These are phyloP conservation scores for Oxytropis ochrocephala DNA, from an alignment of 306 rosid genomes.

Conservation along the genomic window DNA sequence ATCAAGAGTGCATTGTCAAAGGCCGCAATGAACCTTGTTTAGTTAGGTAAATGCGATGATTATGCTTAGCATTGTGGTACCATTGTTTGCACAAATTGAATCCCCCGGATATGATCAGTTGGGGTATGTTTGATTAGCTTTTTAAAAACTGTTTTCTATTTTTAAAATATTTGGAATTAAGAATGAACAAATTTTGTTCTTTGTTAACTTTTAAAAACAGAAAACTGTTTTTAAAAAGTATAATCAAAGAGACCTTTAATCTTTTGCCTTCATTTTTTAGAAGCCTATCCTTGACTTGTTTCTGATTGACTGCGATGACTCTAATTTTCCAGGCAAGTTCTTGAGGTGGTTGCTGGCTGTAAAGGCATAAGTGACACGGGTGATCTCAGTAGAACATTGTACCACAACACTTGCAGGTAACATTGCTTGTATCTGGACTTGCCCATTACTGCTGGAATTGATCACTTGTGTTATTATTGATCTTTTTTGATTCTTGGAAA, in stretches of 20 bases:
- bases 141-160: too few relatives aligned
- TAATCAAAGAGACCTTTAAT: background rate
- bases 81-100: background rate
- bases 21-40: slow-evolving; percentile 96
- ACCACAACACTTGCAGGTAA: slow-evolving; percentile 92
- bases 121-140: too few relatives aligned
- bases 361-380: slow-evolving; percentile 57
- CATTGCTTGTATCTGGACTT: slow-evolving; percentile 4
- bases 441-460: slow-evolving; percentile 9
- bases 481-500: background rate
- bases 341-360: slow-evolving; percentile 90
- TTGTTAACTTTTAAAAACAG: too few relatives aligned
- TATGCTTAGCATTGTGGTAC: background rate
- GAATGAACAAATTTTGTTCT: too few relatives aligned
- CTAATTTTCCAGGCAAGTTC: slow-evolving; percentile 67
- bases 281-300: background rate
- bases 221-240: too few relatives aligned
- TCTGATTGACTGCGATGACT: background rate
- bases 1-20: slow-evolving; percentile 64
- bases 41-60: slow-evolving; percentile 50
- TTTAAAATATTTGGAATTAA: too few relatives aligned
- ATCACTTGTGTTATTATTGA: background rate
- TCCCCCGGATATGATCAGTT: too few relatives aligned
- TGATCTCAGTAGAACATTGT: slow-evolving; percentile 63
- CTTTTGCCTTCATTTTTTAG: background rate